These are phyloP conservation scores for Solanum commersonii DNA, from an alignment of 257 asterid genomes.

Conservation along the genomic window DNA sequence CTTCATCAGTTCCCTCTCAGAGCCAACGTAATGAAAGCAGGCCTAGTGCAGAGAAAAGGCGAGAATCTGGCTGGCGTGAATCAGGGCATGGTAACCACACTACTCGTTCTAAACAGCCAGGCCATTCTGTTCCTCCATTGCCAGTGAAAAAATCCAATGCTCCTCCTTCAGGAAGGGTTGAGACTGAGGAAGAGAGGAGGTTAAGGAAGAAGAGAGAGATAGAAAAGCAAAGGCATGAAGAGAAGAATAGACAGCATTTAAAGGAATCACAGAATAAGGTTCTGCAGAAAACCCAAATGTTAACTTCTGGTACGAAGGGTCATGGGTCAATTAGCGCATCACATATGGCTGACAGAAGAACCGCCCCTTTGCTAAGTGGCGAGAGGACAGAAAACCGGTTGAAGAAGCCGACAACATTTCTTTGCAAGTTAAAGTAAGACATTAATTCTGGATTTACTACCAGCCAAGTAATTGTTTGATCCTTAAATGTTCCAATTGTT, in stretches of 20 bases:
- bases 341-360: constrained; percentile 74
- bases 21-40: constrained; percentile 25
- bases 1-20: constrained; percentile 24
- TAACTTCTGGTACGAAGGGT: constrained; percentile 68
- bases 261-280: constrained; percentile 76
- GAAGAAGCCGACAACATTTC: constrained; percentile 92
- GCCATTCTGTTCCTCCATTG: constrained; percentile 43
- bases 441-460: constrained; percentile 1
- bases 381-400: constrained; percentile 82
- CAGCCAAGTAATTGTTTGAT: not conserved
- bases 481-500: not conserved
- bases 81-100: constrained; percentile 17
- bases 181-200: constrained; percentile 94
- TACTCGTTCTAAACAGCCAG: constrained; percentile 26
- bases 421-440: constrained; percentile 96
- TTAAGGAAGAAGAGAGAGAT: constrained; percentile 63
- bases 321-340: constrained; percentile 80
- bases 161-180: constrained; percentile 24
- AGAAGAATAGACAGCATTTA: constrained; percentile 62
- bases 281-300: constrained; percentile 70
- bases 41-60: constrained; percentile 23
- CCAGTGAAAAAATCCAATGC: constrained; percentile 34
- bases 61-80: constrained; percentile 25
- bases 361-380: constrained; percentile 54
- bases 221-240: constrained; percentile 83